Percentiles rank a stretch among this genome's conserved stretches.
Evolutionary conservation across 306 rosid genomes (phyloP).

Genomic region (Cicer pinnatifidum): DNA sequence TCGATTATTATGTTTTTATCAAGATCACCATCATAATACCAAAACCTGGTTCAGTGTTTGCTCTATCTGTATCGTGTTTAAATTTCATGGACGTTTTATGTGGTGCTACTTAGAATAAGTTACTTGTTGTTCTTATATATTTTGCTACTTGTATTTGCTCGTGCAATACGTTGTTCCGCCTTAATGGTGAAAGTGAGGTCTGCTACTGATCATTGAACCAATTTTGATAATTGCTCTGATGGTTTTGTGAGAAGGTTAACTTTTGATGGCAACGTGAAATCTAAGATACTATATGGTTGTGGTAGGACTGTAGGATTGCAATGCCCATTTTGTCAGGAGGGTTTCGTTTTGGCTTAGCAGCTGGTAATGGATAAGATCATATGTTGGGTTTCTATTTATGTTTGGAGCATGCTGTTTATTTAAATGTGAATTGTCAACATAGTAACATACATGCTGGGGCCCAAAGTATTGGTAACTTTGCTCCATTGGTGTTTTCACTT

Average conservation of each 20-base stretch:
- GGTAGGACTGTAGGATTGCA: neutral
- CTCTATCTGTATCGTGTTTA: conserved; percentile 9
- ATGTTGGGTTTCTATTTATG: neutral
- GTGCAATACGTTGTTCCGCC: conserved; percentile 2
- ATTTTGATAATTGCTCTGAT: conserved; percentile 14
- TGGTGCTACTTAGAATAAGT: conserved; percentile 26
- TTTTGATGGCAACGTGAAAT: neutral
- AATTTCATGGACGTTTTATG: conserved; percentile 18
- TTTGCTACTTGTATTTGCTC: conserved; percentile 2
- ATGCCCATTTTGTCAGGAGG: neutral
- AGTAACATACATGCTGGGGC: conserved; percentile 3
- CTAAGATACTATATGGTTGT: conserved; percentile 9
- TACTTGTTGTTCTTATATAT: conserved; percentile 4
- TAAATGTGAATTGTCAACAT: neutral
- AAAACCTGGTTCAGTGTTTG: conserved; percentile 20
- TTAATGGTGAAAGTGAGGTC: conserved; percentile 9
- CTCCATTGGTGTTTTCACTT: neutral
- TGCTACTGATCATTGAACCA: conserved; percentile 16
- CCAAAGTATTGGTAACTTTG: neutral
- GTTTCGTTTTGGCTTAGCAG: conserved; percentile 12
- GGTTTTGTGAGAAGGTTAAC: neutral
- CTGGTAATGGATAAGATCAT: conserved; percentile 4
- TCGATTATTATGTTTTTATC: conserved; percentile 20
- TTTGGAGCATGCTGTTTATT: neutral
- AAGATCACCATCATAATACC: neutral